Evolutionary conservation across 2,329 filamentous ascomycete species (phyloP).

Genomic region (Botrytis medusae): DNA sequence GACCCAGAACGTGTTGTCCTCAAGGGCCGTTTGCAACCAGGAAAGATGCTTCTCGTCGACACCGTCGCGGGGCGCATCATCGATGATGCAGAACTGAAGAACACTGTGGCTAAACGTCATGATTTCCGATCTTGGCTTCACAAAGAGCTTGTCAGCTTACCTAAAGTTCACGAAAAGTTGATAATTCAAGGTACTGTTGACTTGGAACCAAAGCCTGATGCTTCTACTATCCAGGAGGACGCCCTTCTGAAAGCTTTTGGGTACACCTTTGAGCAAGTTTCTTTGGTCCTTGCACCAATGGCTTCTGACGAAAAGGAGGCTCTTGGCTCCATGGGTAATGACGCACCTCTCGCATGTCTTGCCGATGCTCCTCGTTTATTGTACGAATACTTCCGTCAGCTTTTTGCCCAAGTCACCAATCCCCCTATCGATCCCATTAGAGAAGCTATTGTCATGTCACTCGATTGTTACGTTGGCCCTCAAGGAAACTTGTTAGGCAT

Average conservation of each 20-base stretch:
- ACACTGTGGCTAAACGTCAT: conserved; percentile 78
- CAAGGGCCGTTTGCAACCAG: conserved; percentile 90
- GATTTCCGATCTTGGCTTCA: conserved; percentile 90
- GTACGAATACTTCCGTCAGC: conserved; percentile 95
- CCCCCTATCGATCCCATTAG: conserved; percentile 95
- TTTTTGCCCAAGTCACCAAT: conserved; percentile 97
- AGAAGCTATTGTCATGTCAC: conserved; percentile 96
- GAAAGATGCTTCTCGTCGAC: conserved; percentile 94
- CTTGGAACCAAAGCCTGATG: conserved; percentile 66
- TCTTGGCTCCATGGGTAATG: conserved; percentile 96
- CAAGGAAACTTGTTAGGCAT: conserved; percentile 95
- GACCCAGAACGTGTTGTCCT: conserved; percentile 88
- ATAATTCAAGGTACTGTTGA: conserved; percentile 58
- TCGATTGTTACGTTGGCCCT: conserved; percentile 93
- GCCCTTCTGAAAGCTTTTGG: conserved; percentile 82
- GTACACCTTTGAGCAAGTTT: conserved; percentile 94
- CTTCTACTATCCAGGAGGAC: conserved; percentile 76
- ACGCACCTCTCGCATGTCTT: conserved; percentile 87
- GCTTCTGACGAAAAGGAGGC: conserved; percentile 97
- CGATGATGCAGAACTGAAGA: conserved; percentile 89
- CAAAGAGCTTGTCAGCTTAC: conserved; percentile 78
- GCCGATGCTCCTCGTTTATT: conserved; percentile 85
- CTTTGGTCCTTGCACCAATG: conserved; percentile 89
- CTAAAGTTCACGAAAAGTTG: conserved; percentile 67
- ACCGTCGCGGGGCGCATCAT: conserved; percentile 90